Conservation (phyloP, 345 rosid genomes). For the Brassica napus region Da-Ae NC_063437.1:18250501-18251000, state of each 20-base stretch:
- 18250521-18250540: slow-evolving; percentile 37
- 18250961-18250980: slow-evolving; percentile 85
- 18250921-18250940: slow-evolving; percentile 78
- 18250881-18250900: slow-evolving; percentile 88
- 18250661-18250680: slow-evolving; percentile 49
- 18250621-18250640: slow-evolving; percentile 27
- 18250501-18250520: slow-evolving; percentile 36
- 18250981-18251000: slow-evolving; percentile 87
- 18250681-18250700: slow-evolving; percentile 81
- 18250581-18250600: slow-evolving; percentile 13
- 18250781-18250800: slow-evolving; percentile 66
- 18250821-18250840: not conserved
- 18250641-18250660: slow-evolving; percentile 25
- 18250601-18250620: slow-evolving; percentile 35
- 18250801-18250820: slow-evolving; percentile 7
- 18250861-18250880: slow-evolving; percentile 77
- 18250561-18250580: slow-evolving; percentile 32
- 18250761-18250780: slow-evolving; percentile 95
- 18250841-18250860: not conserved
- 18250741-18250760: slow-evolving; percentile 98
- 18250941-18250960: slow-evolving; percentile 91
- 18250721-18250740: slow-evolving; percentile 81
- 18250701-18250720: slow-evolving; percentile 92
- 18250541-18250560: slow-evolving; percentile 21
- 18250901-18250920: slow-evolving; percentile 84